A percentile compares a stretch with the other conserved stretches of the same genome.
These are phyloP conservation scores for Tuber microsphaerosporum DNA, from an alignment of 495 filamentous ascomycete genomes.

Conservation along the genomic window DNA sequence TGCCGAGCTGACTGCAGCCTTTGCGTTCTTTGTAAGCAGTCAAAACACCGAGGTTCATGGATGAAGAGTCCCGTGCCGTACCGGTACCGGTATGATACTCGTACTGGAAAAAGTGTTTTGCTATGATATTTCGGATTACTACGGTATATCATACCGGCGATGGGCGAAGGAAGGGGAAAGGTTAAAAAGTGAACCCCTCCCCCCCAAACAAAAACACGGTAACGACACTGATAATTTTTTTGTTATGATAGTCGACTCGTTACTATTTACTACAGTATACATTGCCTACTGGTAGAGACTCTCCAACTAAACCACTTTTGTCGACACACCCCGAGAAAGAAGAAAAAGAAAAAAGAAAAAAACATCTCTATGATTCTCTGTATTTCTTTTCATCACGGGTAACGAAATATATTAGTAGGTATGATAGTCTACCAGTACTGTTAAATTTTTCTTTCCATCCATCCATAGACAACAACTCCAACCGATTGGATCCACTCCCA, in stretches of 20 bases:
- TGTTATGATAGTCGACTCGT: too few relatives aligned
- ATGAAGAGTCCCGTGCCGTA: background rate
- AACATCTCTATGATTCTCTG: background rate
- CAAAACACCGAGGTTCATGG: background rate
- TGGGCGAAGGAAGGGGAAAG: background rate
- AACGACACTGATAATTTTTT: too few relatives aligned
- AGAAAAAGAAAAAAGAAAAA: background rate
- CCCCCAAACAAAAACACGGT: background rate
- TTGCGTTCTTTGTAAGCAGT: background rate
- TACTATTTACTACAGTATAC: background rate
- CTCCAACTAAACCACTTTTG: background rate
- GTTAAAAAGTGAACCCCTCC: background rate
- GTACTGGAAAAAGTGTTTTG: background rate
- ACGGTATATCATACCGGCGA: background rate
- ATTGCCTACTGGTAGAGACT: background rate
- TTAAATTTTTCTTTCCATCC: background rate
- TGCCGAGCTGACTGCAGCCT: background rate
- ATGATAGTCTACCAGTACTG: background rate
- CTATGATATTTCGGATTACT: background rate
- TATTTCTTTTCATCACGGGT: background rate
- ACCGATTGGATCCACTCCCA: conserved; percentile 3
- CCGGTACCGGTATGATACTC: too few relatives aligned
- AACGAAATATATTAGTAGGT: background rate
- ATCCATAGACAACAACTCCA: background rate
- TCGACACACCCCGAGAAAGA: background rate